Percentiles rank a stretch among this genome's conserved stretches.
These are phyloP conservation scores for Bryopsis sp. DNA, from an alignment of 139 green algal species.

Conservation along the genomic window DNA sequence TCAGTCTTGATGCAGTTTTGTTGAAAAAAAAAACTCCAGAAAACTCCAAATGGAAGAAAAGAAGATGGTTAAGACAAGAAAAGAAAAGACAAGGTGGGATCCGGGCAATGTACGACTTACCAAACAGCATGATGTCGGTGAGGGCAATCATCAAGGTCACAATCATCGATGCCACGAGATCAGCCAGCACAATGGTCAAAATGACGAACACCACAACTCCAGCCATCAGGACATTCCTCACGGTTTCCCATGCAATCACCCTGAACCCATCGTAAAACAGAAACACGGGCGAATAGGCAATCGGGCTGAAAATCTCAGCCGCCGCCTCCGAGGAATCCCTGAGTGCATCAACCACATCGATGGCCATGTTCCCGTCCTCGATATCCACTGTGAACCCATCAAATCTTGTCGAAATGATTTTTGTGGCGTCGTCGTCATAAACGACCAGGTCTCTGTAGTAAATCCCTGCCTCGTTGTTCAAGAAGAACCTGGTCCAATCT, in stretches of 20 bases:
- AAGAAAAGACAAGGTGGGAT: no score
- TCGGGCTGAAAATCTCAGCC: conserved; percentile 13
- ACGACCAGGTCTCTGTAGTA: conserved; percentile 1
- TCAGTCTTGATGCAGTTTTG: no score
- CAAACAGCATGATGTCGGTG: conserved; percentile 36
- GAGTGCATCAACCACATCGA: conserved; percentile 18
- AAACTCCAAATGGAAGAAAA: no score
- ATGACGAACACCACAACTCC: conserved; percentile 30
- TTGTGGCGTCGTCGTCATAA: conserved; percentile 5
- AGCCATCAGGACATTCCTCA: conserved; percentile 37
- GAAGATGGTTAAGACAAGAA: no score
- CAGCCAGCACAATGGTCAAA: conserved; percentile 34
- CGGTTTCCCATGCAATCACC: conserved; percentile 25
- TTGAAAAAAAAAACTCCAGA: no score
- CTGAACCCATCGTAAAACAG: conserved; percentile 44
- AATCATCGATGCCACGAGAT: conserved; percentile 27
- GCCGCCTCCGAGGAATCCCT: conserved; percentile 8
- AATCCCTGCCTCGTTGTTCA: conserved; percentile 6
- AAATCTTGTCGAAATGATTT: conserved; percentile 15
- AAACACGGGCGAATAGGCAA: conserved; percentile 23
- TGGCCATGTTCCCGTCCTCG: conserved; percentile 13
- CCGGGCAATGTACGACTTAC: not conserved
- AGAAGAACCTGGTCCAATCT: conserved; percentile 16
- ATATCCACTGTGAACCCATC: conserved; percentile 4
- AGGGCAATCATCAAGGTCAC: conserved; percentile 28